Evolutionary conservation across 2,329 filamentous ascomycete species (phyloP).

Genomic region (Fusarium sp.): DNA sequence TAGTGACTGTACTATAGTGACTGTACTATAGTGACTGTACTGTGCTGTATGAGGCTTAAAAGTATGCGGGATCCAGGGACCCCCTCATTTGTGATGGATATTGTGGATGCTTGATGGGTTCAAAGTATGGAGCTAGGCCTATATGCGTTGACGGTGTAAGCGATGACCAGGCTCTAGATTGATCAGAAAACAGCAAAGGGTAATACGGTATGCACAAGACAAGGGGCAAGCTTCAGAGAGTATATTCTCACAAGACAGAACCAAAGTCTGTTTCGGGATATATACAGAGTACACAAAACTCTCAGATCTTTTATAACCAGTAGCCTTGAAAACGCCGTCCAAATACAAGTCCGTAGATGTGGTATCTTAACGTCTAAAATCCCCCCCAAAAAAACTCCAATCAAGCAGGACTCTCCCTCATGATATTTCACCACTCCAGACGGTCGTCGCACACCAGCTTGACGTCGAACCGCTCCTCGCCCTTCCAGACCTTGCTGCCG

Average conservation of each 20-base stretch:
- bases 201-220: background rate
- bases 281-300: conserved; percentile 3
- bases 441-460: conserved; percentile 68
- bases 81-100: too few relatives aligned
- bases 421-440: conserved; percentile 56
- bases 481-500: conserved; percentile 63
- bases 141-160: too few relatives aligned
- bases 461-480: conserved; percentile 65
- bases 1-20: too few relatives aligned
- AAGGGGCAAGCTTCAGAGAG: background rate
- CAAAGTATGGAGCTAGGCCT: conserved; percentile 9
- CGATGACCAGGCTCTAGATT: background rate
- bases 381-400: conserved; percentile 8
- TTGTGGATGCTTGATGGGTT: too few relatives aligned
- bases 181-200: conserved; percentile 3
- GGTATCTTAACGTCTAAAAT: conserved; percentile 38
- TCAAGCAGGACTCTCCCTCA: background rate
- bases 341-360: conserved; percentile 30
- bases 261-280: conserved; percentile 1
- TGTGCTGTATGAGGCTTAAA: conserved; percentile 16
- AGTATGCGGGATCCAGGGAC: background rate
- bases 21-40: too few relatives aligned
- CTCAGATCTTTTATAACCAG: conserved; percentile 2
- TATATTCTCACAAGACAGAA: conserved; percentile 1
- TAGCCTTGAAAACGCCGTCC: conserved; percentile 5